A percentile compares a stretch with the other conserved stretches of the same genome.
These are phyloP conservation scores for Scopulariopsis brevicaulis DNA, from an alignment of 2,329 filamentous ascomycete genomes.

Conservation along the genomic window DNA sequence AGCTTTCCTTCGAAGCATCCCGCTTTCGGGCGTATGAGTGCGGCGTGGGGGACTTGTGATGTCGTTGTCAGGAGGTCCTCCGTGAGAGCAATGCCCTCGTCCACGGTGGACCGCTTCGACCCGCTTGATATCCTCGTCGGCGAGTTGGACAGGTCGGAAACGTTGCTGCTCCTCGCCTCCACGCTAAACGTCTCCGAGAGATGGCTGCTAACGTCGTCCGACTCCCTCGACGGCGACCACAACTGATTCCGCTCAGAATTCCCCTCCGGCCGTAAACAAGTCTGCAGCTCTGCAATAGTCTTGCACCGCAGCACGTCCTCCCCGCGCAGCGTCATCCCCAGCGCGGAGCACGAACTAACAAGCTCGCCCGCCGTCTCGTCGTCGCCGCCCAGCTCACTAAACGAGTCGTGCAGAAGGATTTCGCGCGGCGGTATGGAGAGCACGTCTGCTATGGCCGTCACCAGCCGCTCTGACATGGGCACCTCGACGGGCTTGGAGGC, in stretches of 20 bases:
- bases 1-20: constrained; percentile 37
- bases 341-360: constrained; percentile 19
- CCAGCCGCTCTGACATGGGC: constrained; percentile 17
- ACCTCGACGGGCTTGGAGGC: constrained; percentile 6
- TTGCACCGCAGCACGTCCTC: constrained; percentile 29
- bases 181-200: constrained; percentile 11
- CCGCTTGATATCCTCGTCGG: not conserved
- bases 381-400: constrained; percentile 30
- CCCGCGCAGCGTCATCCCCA: constrained; percentile 21
- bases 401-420: constrained; percentile 27
- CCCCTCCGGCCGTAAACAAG: constrained; percentile 19
- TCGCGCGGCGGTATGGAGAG: constrained; percentile 19
- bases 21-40: constrained; percentile 32
- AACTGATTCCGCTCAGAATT: not conserved
- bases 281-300: constrained; percentile 32
- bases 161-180: constrained; percentile 7
- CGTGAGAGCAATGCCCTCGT: constrained; percentile 3
- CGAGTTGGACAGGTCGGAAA: not conserved
- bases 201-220: constrained; percentile 7
- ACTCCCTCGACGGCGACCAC: not conserved
- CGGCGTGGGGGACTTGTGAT: constrained; percentile 26
- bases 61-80: constrained; percentile 28
- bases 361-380: constrained; percentile 20
- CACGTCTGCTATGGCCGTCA: constrained; percentile 21
- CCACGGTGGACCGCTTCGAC: not conserved